A percentile compares a stretch with the other conserved stretches of the same genome.
These are phyloP conservation scores for Podaxis rugospora DNA, from an alignment of 768 basidiomycete species.

Conservation along the genomic window DNA sequence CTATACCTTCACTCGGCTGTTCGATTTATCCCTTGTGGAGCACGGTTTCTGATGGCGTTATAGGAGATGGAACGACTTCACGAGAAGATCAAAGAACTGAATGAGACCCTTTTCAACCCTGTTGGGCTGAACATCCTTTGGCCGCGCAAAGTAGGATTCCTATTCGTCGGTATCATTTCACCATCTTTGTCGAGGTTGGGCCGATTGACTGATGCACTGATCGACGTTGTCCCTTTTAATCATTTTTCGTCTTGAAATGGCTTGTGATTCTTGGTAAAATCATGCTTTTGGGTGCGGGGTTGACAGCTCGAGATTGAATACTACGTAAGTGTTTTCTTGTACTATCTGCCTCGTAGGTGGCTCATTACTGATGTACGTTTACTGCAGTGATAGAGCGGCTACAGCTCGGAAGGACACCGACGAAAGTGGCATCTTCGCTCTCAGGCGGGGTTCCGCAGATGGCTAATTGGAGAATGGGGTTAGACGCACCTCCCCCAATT, in stretches of 20 bases:
- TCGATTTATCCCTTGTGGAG: neutral
- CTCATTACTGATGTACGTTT: neutral
- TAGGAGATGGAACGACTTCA: constrained; percentile 79
- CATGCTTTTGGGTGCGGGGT: neutral
- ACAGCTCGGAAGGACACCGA: neutral
- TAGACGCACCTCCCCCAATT: neutral
- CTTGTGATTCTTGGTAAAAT: neutral
- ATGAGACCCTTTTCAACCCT: constrained; percentile 75
- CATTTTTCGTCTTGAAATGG: constrained; percentile 3
- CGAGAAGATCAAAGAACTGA: constrained; percentile 59
- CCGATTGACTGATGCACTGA: constrained; percentile 6
- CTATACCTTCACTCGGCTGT: neutral
- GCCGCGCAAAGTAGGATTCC: constrained; percentile 80
- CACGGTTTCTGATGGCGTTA: neutral
- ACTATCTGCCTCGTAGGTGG: constrained; percentile 10
- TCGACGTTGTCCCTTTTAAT: neutral
- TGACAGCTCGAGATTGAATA: constrained; percentile 91
- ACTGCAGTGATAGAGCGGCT: neutral
- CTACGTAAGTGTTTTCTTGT: constrained; percentile 53
- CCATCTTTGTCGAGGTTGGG: constrained; percentile 6
- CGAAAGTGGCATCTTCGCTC: neutral
- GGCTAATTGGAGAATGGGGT: neutral
- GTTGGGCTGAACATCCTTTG: constrained; percentile 83
- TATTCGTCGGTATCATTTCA: constrained; percentile 68
- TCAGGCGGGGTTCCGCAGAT: neutral